phyloP scores from a whole-genome alignment of 2,329 filamentous ascomycete genomes.

The Colletotrichum abscissum region DNA sequence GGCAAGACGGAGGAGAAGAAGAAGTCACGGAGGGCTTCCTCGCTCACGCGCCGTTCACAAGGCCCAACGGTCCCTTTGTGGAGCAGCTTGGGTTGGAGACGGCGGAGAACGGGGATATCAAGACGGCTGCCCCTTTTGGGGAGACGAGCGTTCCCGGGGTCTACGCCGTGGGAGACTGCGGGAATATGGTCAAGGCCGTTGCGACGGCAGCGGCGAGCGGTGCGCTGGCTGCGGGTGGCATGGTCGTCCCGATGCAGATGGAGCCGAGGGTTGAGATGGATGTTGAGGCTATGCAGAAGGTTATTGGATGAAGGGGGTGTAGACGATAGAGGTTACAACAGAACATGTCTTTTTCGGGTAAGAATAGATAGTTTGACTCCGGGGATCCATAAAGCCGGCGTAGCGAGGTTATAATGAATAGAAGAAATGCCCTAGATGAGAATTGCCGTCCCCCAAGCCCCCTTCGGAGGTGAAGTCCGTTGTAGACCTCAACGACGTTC shows the following conservation, averaged over 20 bases:
- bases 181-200: constrained; percentile 44
- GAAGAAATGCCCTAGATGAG: not conserved
- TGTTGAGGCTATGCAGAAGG: constrained; percentile 3
- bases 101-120: constrained; percentile 55
- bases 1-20: constrained; percentile 45
- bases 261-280: constrained; percentile 23
- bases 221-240: constrained; percentile 41
- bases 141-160: constrained; percentile 62
- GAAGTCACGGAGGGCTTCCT: constrained; percentile 52
- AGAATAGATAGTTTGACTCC: not conserved
- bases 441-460: not conserved
- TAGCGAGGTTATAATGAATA: not conserved
- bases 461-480: not conserved
- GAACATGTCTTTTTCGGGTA: not conserved
- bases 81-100: constrained; percentile 56
- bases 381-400: not conserved
- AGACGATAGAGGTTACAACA: too few species aligned
- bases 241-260: constrained; percentile 34
- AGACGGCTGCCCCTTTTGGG: constrained; percentile 55
- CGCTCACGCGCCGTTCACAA: constrained; percentile 49
- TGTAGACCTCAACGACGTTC: not conserved
- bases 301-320: not conserved
- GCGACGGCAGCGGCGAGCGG: constrained; percentile 44
- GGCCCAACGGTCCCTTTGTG: constrained; percentile 53
- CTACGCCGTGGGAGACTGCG: constrained; percentile 65